Evolutionary conservation across 352 stramenopile genomes (phyloP).

Genomic region (Globisporangium nodosum): DNA sequence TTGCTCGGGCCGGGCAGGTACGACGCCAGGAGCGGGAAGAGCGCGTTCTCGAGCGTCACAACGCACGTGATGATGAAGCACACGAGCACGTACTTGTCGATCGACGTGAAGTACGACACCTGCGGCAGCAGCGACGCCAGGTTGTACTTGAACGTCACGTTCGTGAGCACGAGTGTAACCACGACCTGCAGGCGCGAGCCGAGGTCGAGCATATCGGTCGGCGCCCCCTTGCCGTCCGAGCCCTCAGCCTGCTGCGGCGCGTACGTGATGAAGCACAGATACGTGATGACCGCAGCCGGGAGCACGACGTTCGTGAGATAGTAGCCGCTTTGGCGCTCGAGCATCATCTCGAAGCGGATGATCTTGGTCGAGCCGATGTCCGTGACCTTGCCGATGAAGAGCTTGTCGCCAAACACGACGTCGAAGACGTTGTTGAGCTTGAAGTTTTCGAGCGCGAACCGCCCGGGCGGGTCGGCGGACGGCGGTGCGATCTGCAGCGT

Average conservation of each 20-base stretch:
- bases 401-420: constrained; percentile 27
- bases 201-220: constrained; percentile 16
- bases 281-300: constrained; percentile 30
- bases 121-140: constrained; percentile 24
- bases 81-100: constrained; percentile 35
- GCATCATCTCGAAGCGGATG: constrained; percentile 32
- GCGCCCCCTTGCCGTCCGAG: too few relatives aligned
- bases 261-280: constrained; percentile 32
- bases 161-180: constrained; percentile 32
- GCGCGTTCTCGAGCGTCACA: constrained; percentile 26
- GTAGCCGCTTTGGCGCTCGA: constrained; percentile 27
- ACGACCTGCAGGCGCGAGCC: constrained; percentile 27
- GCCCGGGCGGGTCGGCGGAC: constrained; percentile 11
- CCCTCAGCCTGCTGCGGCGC: constrained; percentile 6
- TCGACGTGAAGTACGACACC: constrained; percentile 34
- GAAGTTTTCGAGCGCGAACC: constrained; percentile 27
- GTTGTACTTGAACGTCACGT: constrained; percentile 38
- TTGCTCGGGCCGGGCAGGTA: not conserved
- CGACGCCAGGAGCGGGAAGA: constrained; percentile 15
- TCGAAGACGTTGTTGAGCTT: constrained; percentile 27
- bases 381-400: constrained; percentile 23
- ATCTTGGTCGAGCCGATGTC: constrained; percentile 15
- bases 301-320: constrained; percentile 33
- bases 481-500: constrained; percentile 12
- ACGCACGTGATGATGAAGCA: constrained; percentile 27